These are phyloP conservation scores for Penicillium glabrum DNA, from an alignment of 2,329 filamentous ascomycete species.

Conservation along the genomic window DNA sequence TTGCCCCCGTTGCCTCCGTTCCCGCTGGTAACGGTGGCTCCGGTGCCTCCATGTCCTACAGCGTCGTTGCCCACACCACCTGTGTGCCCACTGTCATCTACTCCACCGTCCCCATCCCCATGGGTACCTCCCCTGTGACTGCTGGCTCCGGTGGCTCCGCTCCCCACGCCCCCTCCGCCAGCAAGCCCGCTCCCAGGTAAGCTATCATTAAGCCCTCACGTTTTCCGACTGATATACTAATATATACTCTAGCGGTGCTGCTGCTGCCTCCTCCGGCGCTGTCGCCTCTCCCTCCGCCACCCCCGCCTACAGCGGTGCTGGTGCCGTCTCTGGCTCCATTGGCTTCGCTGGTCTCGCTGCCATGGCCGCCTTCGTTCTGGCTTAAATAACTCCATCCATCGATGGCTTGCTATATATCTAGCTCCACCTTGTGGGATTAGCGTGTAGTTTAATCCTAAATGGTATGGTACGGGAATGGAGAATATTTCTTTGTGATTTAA, in stretches of 20 bases:
- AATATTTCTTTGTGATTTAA: slow-evolving; percentile 24
- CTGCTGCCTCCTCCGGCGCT: slow-evolving; percentile 1
- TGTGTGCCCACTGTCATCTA: slow-evolving; percentile 30
- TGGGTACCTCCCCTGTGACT: slow-evolving; percentile 10
- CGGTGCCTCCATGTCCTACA: slow-evolving; percentile 14
- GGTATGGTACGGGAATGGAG: slow-evolving; percentile 7
- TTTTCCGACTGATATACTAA: background rate
- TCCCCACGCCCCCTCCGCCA: slow-evolving; percentile 20
- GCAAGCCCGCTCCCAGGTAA: slow-evolving; percentile 13
- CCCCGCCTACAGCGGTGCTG: slow-evolving; percentile 28
- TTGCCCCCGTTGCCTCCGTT: slow-evolving; percentile 8
- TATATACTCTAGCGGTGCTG: background rate
- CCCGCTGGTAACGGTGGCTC: slow-evolving; percentile 15
- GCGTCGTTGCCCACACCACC: slow-evolving; percentile 27
- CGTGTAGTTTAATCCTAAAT: slow-evolving; percentile 1
- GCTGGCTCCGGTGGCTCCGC: slow-evolving; percentile 8
- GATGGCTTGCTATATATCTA: slow-evolving; percentile 10
- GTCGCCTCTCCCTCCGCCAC: slow-evolving; percentile 13
- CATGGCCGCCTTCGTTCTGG: slow-evolving; percentile 32
- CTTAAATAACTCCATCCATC: slow-evolving; percentile 27
- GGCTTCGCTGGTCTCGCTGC: slow-evolving; percentile 31
- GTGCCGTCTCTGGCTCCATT: slow-evolving; percentile 29
- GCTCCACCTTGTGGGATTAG: background rate
- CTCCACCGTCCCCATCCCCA: slow-evolving; percentile 24
- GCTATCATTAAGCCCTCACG: background rate